Percentiles rank a stretch among this genome's conserved stretches.
Evolutionary conservation across 1,284 basidiomycete species (phyloP).

Genomic region (Heterobasidion irregulare): DNA sequence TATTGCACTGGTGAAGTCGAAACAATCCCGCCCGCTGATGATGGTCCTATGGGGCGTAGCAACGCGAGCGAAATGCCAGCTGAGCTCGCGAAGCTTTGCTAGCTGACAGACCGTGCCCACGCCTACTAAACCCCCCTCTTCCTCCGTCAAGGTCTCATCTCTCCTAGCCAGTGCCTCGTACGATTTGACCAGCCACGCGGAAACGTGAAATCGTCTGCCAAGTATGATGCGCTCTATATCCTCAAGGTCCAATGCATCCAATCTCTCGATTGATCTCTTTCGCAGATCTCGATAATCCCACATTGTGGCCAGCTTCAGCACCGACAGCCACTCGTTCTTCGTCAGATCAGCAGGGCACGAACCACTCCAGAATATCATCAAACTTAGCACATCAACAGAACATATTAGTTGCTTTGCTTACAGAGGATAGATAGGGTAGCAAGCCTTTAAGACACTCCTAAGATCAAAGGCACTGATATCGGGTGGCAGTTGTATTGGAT

Average conservation of each 20-base stretch:
- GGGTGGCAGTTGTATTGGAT: too few relatives aligned
- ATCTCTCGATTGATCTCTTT: background rate
- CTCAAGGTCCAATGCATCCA: background rate
- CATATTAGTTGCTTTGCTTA: background rate
- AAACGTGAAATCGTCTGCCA: background rate
- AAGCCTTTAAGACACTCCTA: too few relatives aligned
- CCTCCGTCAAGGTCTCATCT: background rate
- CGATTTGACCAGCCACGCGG: background rate
- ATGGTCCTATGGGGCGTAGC: background rate
- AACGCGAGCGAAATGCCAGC: background rate
- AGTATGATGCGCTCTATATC: background rate
- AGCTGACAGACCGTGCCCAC: background rate
- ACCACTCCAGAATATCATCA: background rate
- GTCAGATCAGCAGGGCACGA: background rate
- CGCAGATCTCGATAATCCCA: background rate
- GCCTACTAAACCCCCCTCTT: background rate
- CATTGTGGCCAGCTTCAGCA: background rate
- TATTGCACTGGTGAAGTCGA: background rate
- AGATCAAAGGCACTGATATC: too few relatives aligned
- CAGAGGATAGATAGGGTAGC: background rate
- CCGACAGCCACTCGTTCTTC: background rate
- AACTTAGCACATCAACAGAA: background rate
- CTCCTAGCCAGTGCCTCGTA: background rate
- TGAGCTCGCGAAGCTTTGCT: background rate
- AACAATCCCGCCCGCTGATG: background rate